Conservation (phyloP, 208 protist genomes). For the Trypanosoma scelopori region DNA sequence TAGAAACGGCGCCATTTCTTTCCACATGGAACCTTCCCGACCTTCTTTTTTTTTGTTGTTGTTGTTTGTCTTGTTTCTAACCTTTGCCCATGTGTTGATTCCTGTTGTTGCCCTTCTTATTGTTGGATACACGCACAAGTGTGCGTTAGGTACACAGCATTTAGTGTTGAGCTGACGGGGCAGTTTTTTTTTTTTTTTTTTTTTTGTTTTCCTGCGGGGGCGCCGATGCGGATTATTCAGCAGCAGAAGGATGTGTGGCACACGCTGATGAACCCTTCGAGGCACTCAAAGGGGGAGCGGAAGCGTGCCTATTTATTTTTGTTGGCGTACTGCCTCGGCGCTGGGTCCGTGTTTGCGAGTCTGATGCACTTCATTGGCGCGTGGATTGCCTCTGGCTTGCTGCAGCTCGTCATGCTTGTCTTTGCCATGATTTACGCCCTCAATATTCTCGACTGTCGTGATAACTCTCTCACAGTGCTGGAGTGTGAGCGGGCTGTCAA, state of each 20-base stretch:
- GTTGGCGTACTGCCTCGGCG: slow-evolving; percentile 64
- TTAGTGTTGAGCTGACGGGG: not conserved
- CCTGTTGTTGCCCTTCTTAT: no score
- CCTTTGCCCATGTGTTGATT: no score
- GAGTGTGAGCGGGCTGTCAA: slow-evolving; percentile 83
- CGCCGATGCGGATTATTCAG: slow-evolving; percentile 69
- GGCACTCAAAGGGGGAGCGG: slow-evolving; percentile 71
- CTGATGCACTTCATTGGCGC: slow-evolving; percentile 78
- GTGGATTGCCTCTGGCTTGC: slow-evolving; percentile 59
- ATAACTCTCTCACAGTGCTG: slow-evolving; percentile 71
- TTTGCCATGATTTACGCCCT: slow-evolving; percentile 75
- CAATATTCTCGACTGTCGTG: slow-evolving; percentile 79
- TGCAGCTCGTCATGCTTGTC: slow-evolving; percentile 71
- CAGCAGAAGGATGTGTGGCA: slow-evolving; percentile 73
- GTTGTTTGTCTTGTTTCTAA: no score
- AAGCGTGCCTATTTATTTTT: slow-evolving; percentile 84
- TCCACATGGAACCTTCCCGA: no score
- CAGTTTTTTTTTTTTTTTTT: slow-evolving; percentile 2
- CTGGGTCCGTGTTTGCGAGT: slow-evolving; percentile 50
- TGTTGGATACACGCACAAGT: slow-evolving; percentile 7
- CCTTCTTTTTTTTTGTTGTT: no score
- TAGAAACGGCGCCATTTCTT: no score
- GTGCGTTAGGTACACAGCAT: slow-evolving; percentile 1
- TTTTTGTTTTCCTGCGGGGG: no score
- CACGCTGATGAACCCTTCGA: slow-evolving; percentile 54